phyloP scores from a whole-genome alignment of 2,329 filamentous ascomycete genomes.

The Pseudocercospora eumusae region DNA sequence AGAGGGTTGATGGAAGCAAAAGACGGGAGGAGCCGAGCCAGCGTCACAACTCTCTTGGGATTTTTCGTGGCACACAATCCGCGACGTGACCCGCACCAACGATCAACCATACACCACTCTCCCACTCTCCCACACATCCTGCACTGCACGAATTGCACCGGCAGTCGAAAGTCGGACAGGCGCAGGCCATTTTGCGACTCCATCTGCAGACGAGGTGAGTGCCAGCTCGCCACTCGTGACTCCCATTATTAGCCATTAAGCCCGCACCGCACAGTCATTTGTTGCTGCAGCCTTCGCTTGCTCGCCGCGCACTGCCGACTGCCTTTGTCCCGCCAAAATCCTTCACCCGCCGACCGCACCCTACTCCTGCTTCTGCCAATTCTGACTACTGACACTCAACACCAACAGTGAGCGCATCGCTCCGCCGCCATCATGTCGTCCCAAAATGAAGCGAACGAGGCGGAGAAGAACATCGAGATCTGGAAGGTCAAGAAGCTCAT shows the following conservation, averaged over 20 bases:
- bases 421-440: conserved; percentile 72
- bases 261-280: not conserved
- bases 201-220: not conserved
- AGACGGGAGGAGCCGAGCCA: not conserved
- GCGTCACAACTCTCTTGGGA: not conserved
- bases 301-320: not conserved
- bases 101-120: not conserved
- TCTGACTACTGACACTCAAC: conserved; percentile 17
- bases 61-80: not conserved
- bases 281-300: not conserved
- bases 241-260: not conserved
- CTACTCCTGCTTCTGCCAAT: not conserved
- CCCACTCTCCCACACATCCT: not conserved
- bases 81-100: not conserved
- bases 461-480: conserved; percentile 94
- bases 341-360: conserved; percentile 9
- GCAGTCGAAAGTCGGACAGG: not conserved
- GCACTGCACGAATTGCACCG: not conserved
- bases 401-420: conserved; percentile 25
- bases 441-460: conserved; percentile 81
- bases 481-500: conserved; percentile 99
- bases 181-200: not conserved
- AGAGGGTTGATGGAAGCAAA: not conserved
- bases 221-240: not conserved
- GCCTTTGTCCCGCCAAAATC: conserved; percentile 10